Percentiles rank a stretch among this genome's conserved stretches.
Evolutionary conservation across 305 asterid species (phyloP).

Genomic region (Plantago lanceolata): DNA sequence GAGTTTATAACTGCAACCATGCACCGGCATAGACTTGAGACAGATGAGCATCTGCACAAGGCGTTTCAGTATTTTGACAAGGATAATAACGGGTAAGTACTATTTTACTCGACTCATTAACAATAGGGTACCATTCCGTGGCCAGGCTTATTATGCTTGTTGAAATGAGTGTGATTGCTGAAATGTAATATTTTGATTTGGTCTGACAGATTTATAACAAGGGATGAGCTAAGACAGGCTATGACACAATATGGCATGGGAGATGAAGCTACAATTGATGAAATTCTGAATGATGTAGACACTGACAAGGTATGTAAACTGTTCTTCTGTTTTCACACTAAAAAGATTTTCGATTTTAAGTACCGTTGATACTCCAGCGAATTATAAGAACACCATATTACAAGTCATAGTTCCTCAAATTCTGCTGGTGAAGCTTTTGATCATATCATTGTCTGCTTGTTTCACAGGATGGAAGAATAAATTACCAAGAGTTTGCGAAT

Average conservation of each 20-base stretch:
- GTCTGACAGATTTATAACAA: slow-evolving; percentile 56
- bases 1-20: slow-evolving; percentile 85
- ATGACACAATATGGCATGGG: slow-evolving; percentile 85
- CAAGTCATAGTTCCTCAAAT: too few relatives aligned
- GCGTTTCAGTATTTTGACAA: slow-evolving; percentile 74
- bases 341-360: not conserved
- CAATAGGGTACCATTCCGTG: not conserved
- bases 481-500: slow-evolving; percentile 64
- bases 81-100: slow-evolving; percentile 71
- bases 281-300: slow-evolving; percentile 78
- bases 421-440: not conserved
- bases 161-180: not conserved
- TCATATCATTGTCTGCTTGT: slow-evolving; percentile 4
- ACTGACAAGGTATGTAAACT: slow-evolving; percentile 48
- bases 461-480: slow-evolving; percentile 73
- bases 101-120: not conserved
- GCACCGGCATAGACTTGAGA: slow-evolving; percentile 84
- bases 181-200: not conserved
- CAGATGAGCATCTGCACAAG: slow-evolving; percentile 58
- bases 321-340: not conserved
- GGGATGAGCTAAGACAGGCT: slow-evolving; percentile 80
- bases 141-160: not conserved
- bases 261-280: slow-evolving; percentile 80
- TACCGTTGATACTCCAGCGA: not conserved
- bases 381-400: too few relatives aligned